Base-by-base conservation (phyloP, 2,329 filamentous ascomycete species). In the Paecilomyces formosus region DNA sequence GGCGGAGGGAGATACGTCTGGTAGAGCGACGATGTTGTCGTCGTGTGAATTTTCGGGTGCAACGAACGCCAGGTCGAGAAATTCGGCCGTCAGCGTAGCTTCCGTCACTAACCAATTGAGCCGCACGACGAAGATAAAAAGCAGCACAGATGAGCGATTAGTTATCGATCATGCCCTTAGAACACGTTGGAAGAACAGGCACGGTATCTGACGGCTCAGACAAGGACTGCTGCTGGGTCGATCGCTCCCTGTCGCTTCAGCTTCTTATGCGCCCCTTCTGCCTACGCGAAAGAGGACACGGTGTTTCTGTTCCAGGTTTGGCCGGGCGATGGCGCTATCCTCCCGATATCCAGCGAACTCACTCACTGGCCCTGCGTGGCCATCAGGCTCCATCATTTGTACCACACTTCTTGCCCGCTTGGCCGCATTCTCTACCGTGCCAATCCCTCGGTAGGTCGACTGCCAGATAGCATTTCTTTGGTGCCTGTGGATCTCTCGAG, bases 21-120 rank as follows among this genome's bases (percentile, higher is more conserved):
- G 30, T 49, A 56, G 45, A 39, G 26, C 26, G 24, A 30, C 58
- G 56, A 56, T 49, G 58, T 54, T 53, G 65, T 66, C 63, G 57
- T 58, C 55, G 61, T 59, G 63, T 65, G 68, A 67, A 68, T 67
- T 72, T 73, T 72, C 68, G 70, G 70, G 65, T 66, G 67, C 60
- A 62, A 64, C 66, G 70, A 62, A 64, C 66, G 70, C 69, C 70
- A 67, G 69, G 65, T 67, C 65, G 65, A 66, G 68, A 70, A 68
- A 63, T 72, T 67, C 69, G 65, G 67, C 66, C 66, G 66, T 63
- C 67, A 64, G 72, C 71, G 72, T 74, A 73, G 72, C 68, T 65
- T 70, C 64, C 63, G 71, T 73, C 70, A 73, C 70, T 69, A 66
- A 63, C 39, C 39, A 45, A 45, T 45, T 18, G 39, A 45, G 30